phyloP scores from a whole-genome alignment of 2,329 filamentous ascomycete genomes.

The Mollisia scopiformis region DNA sequence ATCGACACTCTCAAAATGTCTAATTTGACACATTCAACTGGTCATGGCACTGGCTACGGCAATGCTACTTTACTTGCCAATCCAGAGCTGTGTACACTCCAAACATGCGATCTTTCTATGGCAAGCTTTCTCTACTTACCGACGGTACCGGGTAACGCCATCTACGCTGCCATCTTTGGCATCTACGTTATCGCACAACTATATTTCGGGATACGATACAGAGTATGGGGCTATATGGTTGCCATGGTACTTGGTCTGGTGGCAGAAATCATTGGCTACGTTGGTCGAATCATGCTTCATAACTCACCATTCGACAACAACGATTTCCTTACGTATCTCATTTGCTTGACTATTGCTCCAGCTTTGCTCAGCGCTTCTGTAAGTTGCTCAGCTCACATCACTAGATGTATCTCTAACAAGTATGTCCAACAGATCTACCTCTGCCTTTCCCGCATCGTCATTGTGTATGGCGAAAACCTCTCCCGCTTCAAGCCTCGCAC shows the following conservation, averaged over 20 bases:
- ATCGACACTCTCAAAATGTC: conserved; percentile 20
- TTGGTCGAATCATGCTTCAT: conserved; percentile 53
- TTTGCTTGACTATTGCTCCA: conserved; percentile 46
- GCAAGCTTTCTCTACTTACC: conserved; percentile 60
- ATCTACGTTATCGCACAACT: conserved; percentile 46
- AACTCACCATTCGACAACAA: conserved; percentile 56
- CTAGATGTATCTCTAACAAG: neutral
- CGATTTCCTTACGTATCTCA: conserved; percentile 62
- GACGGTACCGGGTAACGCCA: conserved; percentile 56
- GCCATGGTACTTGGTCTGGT: conserved; percentile 53
- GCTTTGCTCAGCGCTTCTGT: conserved; percentile 59
- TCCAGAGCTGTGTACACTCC: conserved; percentile 30
- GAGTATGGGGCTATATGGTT: conserved; percentile 57
- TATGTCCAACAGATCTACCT: conserved; percentile 53
- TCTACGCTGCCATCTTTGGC: conserved; percentile 55
- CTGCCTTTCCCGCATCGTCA: conserved; percentile 56
- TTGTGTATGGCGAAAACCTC: conserved; percentile 53
- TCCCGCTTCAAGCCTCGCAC: conserved; percentile 49
- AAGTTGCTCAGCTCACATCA: neutral
- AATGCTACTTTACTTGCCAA: conserved; percentile 30
- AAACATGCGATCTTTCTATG: conserved; percentile 52
- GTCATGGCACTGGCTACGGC: conserved; percentile 21
- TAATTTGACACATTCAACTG: conserved; percentile 23
- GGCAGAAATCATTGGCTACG: conserved; percentile 56
- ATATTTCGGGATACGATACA: conserved; percentile 51